Percentiles rank a stretch among this genome's conserved stretches.
phyloP scores from a whole-genome alignment of 2,329 filamentous ascomycete species.

The Diaporthe australafricana region DNA sequence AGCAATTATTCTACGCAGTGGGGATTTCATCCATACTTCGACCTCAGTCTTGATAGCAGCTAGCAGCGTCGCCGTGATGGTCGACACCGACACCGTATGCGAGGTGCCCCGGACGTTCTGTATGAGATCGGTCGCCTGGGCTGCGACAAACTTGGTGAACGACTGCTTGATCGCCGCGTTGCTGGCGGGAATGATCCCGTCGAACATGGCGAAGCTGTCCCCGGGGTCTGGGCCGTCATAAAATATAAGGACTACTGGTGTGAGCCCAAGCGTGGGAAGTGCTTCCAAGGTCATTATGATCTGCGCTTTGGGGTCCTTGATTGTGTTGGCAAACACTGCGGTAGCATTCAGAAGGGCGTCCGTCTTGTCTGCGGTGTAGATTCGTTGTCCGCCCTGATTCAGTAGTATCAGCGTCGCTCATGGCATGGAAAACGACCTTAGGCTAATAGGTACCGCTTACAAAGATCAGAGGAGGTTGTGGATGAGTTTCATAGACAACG shows the following conservation, averaged over 20 bases:
- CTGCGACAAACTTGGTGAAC: conserved; percentile 37
- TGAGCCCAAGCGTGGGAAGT: conserved; percentile 9
- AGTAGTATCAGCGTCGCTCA: neutral
- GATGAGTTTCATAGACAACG: conserved; percentile 40
- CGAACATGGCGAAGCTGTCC: conserved; percentile 41
- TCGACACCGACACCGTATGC: conserved; percentile 44
- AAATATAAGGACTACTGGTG: conserved; percentile 41
- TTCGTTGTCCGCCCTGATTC: neutral
- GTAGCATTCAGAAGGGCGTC: conserved; percentile 44
- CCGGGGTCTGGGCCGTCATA: conserved; percentile 45
- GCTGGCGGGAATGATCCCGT: conserved; percentile 36
- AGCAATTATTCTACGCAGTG: no score
- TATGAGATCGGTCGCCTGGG: conserved; percentile 38
- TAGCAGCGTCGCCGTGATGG: conserved; percentile 41
- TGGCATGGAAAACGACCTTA: fast-evolving
- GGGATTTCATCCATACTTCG: conserved; percentile 31
- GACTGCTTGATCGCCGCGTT: conserved; percentile 31
- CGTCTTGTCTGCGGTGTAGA: conserved; percentile 37
- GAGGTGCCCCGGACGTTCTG: conserved; percentile 43
- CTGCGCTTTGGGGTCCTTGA: conserved; percentile 44
- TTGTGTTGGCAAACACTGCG: conserved; percentile 40
- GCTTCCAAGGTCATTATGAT: conserved; percentile 45
- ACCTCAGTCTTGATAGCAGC: conserved; percentile 41
- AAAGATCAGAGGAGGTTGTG: conserved; percentile 39
- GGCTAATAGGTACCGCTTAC: conserved; percentile 11